Conservation (phyloP, 345 rosid genomes). For the Gossypium stocksii region DNA sequence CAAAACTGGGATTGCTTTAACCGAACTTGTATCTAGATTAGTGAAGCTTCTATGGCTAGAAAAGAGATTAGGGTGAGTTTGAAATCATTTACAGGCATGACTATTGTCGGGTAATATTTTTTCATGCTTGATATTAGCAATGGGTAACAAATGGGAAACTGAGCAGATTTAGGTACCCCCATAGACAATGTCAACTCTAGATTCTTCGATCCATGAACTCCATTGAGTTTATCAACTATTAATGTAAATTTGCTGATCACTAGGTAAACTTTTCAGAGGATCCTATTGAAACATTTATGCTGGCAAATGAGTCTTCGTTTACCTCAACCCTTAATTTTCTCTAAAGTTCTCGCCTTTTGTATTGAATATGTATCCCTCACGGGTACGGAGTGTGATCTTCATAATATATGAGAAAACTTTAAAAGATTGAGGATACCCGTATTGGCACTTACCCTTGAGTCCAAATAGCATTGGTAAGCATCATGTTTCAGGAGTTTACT, state of each 20-base stretch:
- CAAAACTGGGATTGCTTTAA: not conserved
- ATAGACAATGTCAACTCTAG: not conserved
- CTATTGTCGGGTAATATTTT: not conserved
- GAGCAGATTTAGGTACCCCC: not conserved
- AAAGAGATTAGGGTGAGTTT: not conserved
- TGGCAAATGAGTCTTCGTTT: not conserved
- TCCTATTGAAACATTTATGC: not conserved
- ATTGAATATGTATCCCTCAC: not conserved
- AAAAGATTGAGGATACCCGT: not conserved
- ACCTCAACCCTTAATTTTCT: too few species aligned
- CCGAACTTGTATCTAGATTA: not conserved
- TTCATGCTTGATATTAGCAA: not conserved
- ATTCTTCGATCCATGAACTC: not conserved
- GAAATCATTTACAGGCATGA: not conserved
- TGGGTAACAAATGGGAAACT: not conserved
- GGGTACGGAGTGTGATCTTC: not conserved
- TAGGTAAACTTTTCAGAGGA: not conserved
- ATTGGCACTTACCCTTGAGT: not conserved
- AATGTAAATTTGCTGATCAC: not conserved
- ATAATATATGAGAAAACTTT: not conserved
- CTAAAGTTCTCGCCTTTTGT: not conserved
- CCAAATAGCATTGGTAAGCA: not conserved
- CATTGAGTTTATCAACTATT: not conserved
- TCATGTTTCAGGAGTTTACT: not conserved
- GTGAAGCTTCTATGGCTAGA: not conserved